phyloP scores from a whole-genome alignment of 2,329 filamentous ascomycete species.

The Alternaria panax region DNA sequence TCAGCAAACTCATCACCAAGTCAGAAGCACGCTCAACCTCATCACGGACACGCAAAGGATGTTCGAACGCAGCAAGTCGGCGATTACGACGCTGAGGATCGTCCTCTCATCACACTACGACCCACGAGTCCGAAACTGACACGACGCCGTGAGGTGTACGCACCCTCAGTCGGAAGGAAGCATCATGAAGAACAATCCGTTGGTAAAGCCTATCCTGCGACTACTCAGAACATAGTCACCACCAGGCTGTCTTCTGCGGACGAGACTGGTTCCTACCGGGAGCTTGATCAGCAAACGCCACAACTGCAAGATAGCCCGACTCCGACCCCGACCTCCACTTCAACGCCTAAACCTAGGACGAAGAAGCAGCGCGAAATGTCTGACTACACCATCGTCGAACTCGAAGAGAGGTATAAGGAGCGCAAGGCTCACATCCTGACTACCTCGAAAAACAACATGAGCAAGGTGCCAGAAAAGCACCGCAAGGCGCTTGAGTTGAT shows the following conservation, averaged over 20 bases:
- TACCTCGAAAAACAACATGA: background rate
- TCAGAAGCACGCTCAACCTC: background rate
- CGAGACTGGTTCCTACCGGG: background rate
- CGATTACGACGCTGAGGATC: background rate
- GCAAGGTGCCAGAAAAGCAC: background rate
- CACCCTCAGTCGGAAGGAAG: background rate
- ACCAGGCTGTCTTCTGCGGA: background rate
- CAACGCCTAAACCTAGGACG: background rate
- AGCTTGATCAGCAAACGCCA: background rate
- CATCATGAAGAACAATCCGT: background rate
- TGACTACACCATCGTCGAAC: background rate
- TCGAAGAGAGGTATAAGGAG: constrained; percentile 4
- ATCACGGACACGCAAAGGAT: background rate
- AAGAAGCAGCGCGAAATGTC: constrained; percentile 1
- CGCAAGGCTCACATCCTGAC: background rate
- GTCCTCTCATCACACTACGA: background rate
- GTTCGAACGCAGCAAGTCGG: background rate
- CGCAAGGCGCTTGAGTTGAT: background rate
- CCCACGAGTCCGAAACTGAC: constrained; percentile 9
- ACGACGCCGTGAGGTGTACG: constrained; percentile 12
- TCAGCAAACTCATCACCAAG: background rate
- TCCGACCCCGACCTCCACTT: background rate
- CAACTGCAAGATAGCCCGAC: background rate
- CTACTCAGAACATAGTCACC: background rate
- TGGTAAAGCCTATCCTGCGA: background rate